Base-by-base conservation (phyloP, 345 rosid genomes). In the Arabidopsis arenosa region DNA sequence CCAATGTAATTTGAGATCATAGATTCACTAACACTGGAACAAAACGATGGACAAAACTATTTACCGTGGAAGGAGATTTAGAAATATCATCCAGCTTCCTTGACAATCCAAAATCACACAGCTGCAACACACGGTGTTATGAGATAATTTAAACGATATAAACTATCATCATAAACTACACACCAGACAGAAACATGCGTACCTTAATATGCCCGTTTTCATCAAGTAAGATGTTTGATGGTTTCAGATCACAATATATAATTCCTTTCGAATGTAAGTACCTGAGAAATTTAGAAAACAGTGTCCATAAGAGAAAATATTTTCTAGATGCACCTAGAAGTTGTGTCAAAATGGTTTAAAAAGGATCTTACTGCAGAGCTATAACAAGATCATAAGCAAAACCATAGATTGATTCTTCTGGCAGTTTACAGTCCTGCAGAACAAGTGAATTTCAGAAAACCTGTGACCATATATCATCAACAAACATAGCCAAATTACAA, bases 71-170 rank as follows among this genome's bases (percentile, higher is more conserved):
- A 41, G 93, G 85, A 65, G 85, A 82, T 83, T 83, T 88, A 10
- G 97, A 82, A 70, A 91, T 85, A 71, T 88, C 96, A 67, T 85
- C 87, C 74, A 91, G 77, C 76, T 84, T 90, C 80, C 96, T 89
- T 61, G 98, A 87, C 83, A 95, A 83, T 72, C 98, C 99, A 83
- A 95, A 93, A 83, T 95, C 99, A 52, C 99, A 95, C 35, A 95
- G 86, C 99, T 95, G 96, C 84, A 85, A 72, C 65, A 72, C 65
- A 78, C 37, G 82, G 60, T 55, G 65, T 23, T 13, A 43, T 30
- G 44, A 72, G 47, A 28, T 51, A 57, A 60, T 15, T 68, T 26
- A 62, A 44, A 57, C 37, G 63, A 69, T 40, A 55, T 15, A 51
- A 59, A 60, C 59, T 21, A 65, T 39, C 74, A 53, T 66, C 55